Percentiles rank a stretch among this genome's conserved stretches.
Evolutionary conservation across 352 stramenopile genomes (phyloP).

Genomic region (Pseudoperonospora humuli): DNA sequence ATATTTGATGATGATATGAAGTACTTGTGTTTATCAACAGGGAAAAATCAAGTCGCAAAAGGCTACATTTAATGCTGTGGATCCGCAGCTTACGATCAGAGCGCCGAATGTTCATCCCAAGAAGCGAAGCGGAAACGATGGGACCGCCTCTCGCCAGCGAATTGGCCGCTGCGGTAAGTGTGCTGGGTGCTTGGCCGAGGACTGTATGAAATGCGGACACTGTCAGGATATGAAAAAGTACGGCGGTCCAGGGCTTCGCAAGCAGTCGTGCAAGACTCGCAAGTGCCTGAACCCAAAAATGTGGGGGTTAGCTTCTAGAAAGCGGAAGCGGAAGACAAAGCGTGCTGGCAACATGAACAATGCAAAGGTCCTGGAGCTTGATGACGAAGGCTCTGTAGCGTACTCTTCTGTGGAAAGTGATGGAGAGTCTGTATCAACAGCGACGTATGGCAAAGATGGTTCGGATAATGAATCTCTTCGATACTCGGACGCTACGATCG

Average conservation of each 20-base stretch:
- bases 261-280: constrained; percentile 83
- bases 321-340: constrained; percentile 30
- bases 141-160: constrained; percentile 44
- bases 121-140: constrained; percentile 33
- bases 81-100: constrained; percentile 19
- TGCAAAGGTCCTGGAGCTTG: constrained; percentile 29
- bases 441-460: constrained; percentile 18
- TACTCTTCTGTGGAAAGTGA: constrained; percentile 58
- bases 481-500: constrained; percentile 23
- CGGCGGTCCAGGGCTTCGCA: constrained; percentile 71
- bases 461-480: constrained; percentile 22
- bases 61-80: constrained; percentile 1
- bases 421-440: constrained; percentile 31
- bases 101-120: constrained; percentile 12
- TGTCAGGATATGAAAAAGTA: constrained; percentile 90
- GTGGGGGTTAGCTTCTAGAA: constrained; percentile 40
- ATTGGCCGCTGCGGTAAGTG: constrained; percentile 78
- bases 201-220: constrained; percentile 83
- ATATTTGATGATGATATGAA: constrained; percentile 2
- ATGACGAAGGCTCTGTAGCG: constrained; percentile 33
- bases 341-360: constrained; percentile 16
- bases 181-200: constrained; percentile 59
- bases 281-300: constrained; percentile 75
- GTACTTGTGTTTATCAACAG: constrained; percentile 9
- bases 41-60: constrained; percentile 13